phyloP scores from a whole-genome alignment of 306 rosid genomes.

The Acacia acuminata region DNA sequence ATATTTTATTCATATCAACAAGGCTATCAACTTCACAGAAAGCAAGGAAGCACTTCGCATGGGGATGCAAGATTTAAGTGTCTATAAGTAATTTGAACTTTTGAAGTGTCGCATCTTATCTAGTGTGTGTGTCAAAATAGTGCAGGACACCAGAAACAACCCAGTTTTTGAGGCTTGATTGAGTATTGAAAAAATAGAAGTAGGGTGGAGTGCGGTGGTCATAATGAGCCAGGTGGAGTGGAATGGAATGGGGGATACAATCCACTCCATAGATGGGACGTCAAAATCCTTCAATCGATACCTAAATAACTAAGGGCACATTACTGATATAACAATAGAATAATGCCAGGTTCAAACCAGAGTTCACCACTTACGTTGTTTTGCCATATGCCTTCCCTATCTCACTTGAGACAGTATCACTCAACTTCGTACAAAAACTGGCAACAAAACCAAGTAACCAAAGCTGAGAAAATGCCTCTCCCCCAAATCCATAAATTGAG shows the following conservation, averaged over 20 bases:
- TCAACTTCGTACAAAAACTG: conserved; percentile 95
- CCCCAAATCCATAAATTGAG: conserved; percentile 68
- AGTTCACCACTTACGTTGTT: conserved; percentile 51
- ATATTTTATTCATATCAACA: background rate
- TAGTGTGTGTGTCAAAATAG: background rate
- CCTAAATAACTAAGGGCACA: background rate
- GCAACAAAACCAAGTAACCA: conserved; percentile 95
- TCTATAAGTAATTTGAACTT: background rate
- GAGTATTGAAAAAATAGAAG: background rate
- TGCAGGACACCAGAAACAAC: background rate
- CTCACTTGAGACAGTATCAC: conserved; percentile 82
- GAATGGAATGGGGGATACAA: background rate
- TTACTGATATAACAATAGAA: background rate
- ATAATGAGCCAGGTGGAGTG: background rate
- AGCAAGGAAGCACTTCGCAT: background rate
- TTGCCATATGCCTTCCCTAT: conserved; percentile 76
- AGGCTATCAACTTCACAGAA: background rate
- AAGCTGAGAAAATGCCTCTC: conserved; percentile 57
- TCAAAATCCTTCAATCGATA: background rate
- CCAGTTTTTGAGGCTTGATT: background rate
- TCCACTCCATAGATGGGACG: background rate
- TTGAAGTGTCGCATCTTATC: background rate
- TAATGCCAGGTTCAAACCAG: background rate
- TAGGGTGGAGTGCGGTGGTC: background rate
- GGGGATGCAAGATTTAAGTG: background rate